Evolutionary conservation across 805 yeast genomes (phyloP), one percentile per base, ranked within the genome.

Genomic region (Myxozyma lipomycoides): DNA sequence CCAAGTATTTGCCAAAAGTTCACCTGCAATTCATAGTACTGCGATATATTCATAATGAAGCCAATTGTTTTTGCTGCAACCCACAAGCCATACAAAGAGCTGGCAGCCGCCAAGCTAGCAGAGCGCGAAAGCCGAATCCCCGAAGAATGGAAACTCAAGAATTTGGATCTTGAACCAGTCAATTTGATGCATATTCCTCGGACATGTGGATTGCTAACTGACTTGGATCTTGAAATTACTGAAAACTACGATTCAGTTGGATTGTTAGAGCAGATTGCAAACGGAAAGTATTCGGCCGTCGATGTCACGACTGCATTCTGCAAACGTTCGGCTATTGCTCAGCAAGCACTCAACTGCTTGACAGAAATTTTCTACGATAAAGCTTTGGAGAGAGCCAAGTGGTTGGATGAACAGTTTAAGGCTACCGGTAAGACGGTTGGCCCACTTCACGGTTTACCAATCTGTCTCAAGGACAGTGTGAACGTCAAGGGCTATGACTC

Each of bases 381-480:
- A 52, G 89, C 86, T 9, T 67, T 82, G 46, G 69, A 70, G 50
- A 70, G 74, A 51, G 88, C 88, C 3, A 65, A 73, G 57, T 70
- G 65, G 50, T 68, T 81, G 52, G 90, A 83, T 61, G 76, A 71
- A 22, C 74, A 76, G 61, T 77, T 60, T 49, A 64, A 63, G 32
- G 38, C 47, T 18, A 55, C 71, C 36, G 84, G 85, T 15, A 72
- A 74, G 52, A 64, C 74, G 1, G 62, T 77, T n/a, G 70, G 76
- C 51, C 69, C 81, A 1, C 65, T 77, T 30, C 87, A 83, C 58
- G 88, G 89, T 38, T 66, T 83, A 35, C 88, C 88, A 17, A 64
- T 83, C 36, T 81, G 86, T 0, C 65, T 83, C 46, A 83, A 83
- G 61, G 88, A 83, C 62, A 85, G 81, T 61, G 75, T 79, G 65